phyloP scores from a whole-genome alignment of 495 filamentous ascomycete species.

The Podospora tetraspora region DNA sequence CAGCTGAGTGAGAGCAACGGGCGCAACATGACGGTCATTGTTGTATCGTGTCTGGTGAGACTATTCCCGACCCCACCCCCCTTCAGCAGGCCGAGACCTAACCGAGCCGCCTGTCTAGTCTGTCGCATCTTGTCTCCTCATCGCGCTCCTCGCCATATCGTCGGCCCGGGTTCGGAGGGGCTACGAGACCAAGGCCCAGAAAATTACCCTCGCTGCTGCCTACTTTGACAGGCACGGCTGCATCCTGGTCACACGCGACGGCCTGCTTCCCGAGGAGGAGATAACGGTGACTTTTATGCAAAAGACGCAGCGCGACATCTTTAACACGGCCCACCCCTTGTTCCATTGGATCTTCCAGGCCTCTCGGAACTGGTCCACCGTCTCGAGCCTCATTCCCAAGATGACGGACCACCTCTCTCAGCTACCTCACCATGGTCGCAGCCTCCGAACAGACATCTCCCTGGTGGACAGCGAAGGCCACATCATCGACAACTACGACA shows the following conservation, averaged over 20 bases:
- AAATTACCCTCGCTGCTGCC: conserved; percentile 69
- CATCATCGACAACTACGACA: conserved; percentile 60
- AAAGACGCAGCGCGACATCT: conserved; percentile 66
- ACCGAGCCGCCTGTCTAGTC: conserved; percentile 39
- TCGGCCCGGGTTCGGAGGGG: conserved; percentile 50
- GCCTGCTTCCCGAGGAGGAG: conserved; percentile 71
- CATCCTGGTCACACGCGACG: conserved; percentile 74
- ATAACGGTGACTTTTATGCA: conserved; percentile 76
- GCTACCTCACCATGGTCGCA: conserved; percentile 27
- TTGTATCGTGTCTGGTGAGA: conserved; percentile 59
- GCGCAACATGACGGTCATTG: conserved; percentile 55
- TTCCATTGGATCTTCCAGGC: conserved; percentile 87
- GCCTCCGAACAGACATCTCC: conserved; percentile 24
- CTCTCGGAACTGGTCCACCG: conserved; percentile 65
- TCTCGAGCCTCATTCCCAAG: conserved; percentile 60
- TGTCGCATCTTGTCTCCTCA: conserved; percentile 53
- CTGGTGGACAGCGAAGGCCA: conserved; percentile 38
- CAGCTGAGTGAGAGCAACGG: conserved; percentile 34
- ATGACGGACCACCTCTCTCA: conserved; percentile 58
- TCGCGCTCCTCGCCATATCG: conserved; percentile 45
- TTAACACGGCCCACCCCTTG: conserved; percentile 69
- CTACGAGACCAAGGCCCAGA: conserved; percentile 63
- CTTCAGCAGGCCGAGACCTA: background rate
- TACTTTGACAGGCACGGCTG: conserved; percentile 70
- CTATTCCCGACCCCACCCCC: too few species aligned